A percentile compares a stretch with the other conserved stretches of the same genome.
Conservation (phyloP, 352 stramenopile species). For the Bremia lactucae region DNA sequence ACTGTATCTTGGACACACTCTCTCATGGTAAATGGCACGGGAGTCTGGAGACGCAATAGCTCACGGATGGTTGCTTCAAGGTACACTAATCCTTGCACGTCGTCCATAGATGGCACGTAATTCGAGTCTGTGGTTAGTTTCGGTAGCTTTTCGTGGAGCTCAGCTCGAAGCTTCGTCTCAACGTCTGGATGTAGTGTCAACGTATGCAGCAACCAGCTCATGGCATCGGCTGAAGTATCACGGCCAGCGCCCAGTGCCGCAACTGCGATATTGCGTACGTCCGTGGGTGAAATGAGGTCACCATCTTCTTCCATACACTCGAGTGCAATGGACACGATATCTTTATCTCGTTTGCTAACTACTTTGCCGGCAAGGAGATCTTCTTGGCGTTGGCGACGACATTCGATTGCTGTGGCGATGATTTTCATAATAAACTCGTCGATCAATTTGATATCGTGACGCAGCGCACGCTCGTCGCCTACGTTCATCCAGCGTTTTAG, state of each 20-base stretch:
- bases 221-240: slow-evolving; percentile 43
- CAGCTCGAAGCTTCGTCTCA: slow-evolving; percentile 25
- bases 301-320: slow-evolving; percentile 20
- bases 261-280: slow-evolving; percentile 55
- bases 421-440: slow-evolving; percentile 30
- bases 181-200: slow-evolving; percentile 39
- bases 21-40: slow-evolving; percentile 21
- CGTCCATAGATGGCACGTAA: slow-evolving; percentile 32
- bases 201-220: slow-evolving; percentile 63
- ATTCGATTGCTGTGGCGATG: slow-evolving; percentile 23
- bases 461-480: slow-evolving; percentile 22
- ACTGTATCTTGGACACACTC: slow-evolving; percentile 35
- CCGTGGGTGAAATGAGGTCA: slow-evolving; percentile 17
- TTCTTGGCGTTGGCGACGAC: slow-evolving; percentile 7
- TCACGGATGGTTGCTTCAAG: slow-evolving; percentile 54
- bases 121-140: slow-evolving; percentile 13
- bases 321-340: slow-evolving; percentile 25
- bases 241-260: slow-evolving; percentile 51
- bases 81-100: slow-evolving; percentile 40
- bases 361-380: slow-evolving; percentile 7
- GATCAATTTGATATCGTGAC: slow-evolving; percentile 18
- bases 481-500: slow-evolving; percentile 32
- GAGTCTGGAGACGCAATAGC: slow-evolving; percentile 49
- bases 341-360: slow-evolving; percentile 2
- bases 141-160: slow-evolving; percentile 33